Conservation (phyloP, 2,329 filamentous ascomycete genomes). For the Aspergillus ruber region DNA sequence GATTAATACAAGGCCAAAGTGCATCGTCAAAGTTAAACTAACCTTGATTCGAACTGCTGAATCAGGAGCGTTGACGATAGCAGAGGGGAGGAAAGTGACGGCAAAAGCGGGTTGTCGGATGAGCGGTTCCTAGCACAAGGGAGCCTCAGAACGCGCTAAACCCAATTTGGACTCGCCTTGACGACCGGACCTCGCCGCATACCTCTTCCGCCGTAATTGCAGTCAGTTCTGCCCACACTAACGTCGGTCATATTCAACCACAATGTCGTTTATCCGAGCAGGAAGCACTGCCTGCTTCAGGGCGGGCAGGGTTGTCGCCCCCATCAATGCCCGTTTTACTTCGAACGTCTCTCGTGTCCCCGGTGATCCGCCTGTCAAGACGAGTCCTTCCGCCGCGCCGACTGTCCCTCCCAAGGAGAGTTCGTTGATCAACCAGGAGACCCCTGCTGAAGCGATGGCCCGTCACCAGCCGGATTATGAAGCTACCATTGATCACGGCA, state of each 20-base stretch:
- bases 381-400: slow-evolving; percentile 40
- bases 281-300: slow-evolving; percentile 33
- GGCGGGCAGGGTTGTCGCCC: slow-evolving; percentile 21
- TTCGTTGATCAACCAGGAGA: slow-evolving; percentile 47
- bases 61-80: slow-evolving; percentile 25
- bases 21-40: slow-evolving; percentile 7
- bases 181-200: slow-evolving; percentile 26
- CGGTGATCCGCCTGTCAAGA: slow-evolving; percentile 52
- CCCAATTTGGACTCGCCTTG: slow-evolving; percentile 27
- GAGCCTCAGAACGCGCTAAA: slow-evolving; percentile 27
- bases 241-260: slow-evolving; percentile 19
- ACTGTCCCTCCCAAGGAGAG: slow-evolving; percentile 30
- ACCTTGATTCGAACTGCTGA: slow-evolving; percentile 30
- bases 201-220: slow-evolving; percentile 30
- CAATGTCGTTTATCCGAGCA: slow-evolving; percentile 62
- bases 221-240: slow-evolving; percentile 13
- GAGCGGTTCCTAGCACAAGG: slow-evolving; percentile 20
- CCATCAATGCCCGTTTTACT: slow-evolving; percentile 31
- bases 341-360: slow-evolving; percentile 22
- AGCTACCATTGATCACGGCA: slow-evolving; percentile 76
- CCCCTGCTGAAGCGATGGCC: slow-evolving; percentile 44
- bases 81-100: slow-evolving; percentile 28
- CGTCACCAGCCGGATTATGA: slow-evolving; percentile 75
- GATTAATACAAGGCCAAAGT: not conserved
- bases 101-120: slow-evolving; percentile 32